A percentile compares a stretch with the other conserved stretches of the same genome.
These are phyloP conservation scores for Neurospora sp. DNA, from an alignment of 495 filamentous ascomycete species.

Conservation along the genomic window DNA sequence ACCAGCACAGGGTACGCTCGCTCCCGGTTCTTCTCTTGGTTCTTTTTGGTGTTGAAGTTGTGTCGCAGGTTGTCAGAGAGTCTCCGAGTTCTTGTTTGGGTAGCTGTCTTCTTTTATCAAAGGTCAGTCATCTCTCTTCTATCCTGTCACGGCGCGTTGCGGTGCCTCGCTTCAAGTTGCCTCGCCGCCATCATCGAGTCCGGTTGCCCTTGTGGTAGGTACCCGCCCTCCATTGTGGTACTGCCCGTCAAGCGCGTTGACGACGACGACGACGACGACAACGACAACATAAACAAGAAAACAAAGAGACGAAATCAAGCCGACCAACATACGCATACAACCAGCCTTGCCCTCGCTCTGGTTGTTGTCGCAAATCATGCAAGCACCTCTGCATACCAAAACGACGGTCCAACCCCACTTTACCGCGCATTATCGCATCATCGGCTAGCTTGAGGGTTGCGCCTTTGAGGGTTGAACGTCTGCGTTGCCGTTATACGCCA, in stretches of 20 bases:
- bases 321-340: background rate
- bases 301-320: background rate
- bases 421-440: background rate
- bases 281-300: background rate
- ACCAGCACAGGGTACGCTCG: conserved; percentile 3
- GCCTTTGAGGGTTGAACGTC: background rate
- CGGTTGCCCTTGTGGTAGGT: background rate
- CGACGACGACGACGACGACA: background rate
- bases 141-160: background rate
- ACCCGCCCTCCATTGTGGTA: background rate
- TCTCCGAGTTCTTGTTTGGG: background rate
- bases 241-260: background rate
- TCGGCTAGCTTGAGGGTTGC: background rate
- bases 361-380: background rate
- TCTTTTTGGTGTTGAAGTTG: conserved; percentile 24
- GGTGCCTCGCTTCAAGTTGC: background rate
- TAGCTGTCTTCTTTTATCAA: conserved; percentile 5
- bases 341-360: background rate
- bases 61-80: conserved; percentile 8
- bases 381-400: background rate
- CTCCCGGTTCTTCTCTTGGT: background rate
- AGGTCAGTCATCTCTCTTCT: conserved; percentile 9
- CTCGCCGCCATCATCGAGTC: background rate
- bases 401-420: background rate
- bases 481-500: background rate